Evolutionary conservation across 2,329 filamentous ascomycete species (phyloP).

Genomic region (Uncinocarpus reesii): DNA sequence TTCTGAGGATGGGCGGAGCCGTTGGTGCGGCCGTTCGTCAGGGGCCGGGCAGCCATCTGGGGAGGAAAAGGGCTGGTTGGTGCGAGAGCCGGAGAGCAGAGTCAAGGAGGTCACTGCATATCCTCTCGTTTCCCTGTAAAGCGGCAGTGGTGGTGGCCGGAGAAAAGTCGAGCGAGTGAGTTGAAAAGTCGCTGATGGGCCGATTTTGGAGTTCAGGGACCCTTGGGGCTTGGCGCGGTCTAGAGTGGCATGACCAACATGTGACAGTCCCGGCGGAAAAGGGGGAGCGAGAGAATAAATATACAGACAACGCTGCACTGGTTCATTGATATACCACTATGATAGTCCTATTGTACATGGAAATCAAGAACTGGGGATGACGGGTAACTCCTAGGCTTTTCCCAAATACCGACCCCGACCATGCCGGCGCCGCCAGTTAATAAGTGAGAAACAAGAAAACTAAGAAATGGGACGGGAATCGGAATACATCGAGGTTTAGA

Average conservation of each 20-base stretch:
- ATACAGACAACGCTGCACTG: too few species aligned
- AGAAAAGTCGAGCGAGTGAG: neutral
- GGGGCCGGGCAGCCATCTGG: constrained; percentile 1
- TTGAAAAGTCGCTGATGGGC: neutral
- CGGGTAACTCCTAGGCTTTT: neutral
- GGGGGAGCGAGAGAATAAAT: too few species aligned
- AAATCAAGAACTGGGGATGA: neutral
- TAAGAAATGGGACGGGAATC: neutral
- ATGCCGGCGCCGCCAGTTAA: neutral
- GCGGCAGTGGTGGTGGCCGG: neutral
- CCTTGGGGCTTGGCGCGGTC: neutral
- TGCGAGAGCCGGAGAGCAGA: neutral
- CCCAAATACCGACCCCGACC: neutral
- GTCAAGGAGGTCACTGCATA: neutral
- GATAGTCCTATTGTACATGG: too few species aligned
- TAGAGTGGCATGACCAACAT: constrained; percentile 4
- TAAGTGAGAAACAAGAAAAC: neutral
- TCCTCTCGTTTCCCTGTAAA: neutral
- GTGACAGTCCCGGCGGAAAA: constrained; percentile 5
- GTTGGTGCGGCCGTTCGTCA: constrained; percentile 41
- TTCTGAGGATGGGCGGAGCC: constrained; percentile 1
- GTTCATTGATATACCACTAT: too few species aligned
- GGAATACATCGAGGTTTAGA: neutral
- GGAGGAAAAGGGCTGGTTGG: neutral
- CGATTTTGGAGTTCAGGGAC: neutral